A percentile compares a stretch with the other conserved stretches of the same genome.
Conservation (phyloP, 192 early-diverging fungal genomes). For the Coemansia brasiliensis region DNA sequence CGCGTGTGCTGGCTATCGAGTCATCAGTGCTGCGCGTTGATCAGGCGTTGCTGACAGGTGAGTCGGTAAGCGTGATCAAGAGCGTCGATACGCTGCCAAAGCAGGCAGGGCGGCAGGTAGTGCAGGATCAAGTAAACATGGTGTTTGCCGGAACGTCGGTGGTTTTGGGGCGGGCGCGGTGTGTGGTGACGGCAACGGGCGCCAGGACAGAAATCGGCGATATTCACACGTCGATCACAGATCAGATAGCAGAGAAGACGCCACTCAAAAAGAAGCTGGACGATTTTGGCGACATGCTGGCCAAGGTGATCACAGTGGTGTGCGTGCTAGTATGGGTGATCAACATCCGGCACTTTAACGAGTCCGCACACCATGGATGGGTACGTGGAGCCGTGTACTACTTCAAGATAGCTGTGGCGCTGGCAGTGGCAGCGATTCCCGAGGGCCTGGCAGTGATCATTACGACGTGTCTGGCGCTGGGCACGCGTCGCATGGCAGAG, state of each 20-base stretch:
- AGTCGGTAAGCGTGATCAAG: slow-evolving; percentile 90
- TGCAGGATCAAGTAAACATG: slow-evolving; percentile 97
- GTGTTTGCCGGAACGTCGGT: slow-evolving; percentile 96
- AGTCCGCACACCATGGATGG: slow-evolving; percentile 87
- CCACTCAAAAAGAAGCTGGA: slow-evolving; percentile 94
- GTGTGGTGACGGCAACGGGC: slow-evolving; percentile 89
- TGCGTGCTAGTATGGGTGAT: slow-evolving; percentile 96
- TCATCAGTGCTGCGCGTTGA: slow-evolving; percentile 90
- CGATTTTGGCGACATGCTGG: slow-evolving; percentile 89
- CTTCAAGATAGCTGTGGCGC: slow-evolving; percentile 98
- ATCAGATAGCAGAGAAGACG: slow-evolving; percentile 87
- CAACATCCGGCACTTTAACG: slow-evolving; percentile 96
- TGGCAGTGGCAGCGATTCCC: slow-evolving; percentile 98
- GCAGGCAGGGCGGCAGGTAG: slow-evolving; percentile 61
- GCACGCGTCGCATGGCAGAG: slow-evolving; percentile 96
- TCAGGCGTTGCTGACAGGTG: slow-evolving; percentile 95
- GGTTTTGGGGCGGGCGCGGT: slow-evolving; percentile 84
- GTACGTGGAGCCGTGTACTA: slow-evolving; percentile 95
- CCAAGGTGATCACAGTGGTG: slow-evolving; percentile 63
- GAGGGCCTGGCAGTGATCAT: slow-evolving; percentile 99
- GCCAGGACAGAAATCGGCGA: slow-evolving; percentile 88
- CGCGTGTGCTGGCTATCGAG: slow-evolving; percentile 75
- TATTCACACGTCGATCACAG: slow-evolving; percentile 85
- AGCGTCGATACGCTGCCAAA: slow-evolving; percentile 56
- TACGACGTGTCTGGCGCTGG: slow-evolving; percentile 95